Evolutionary conservation across 164 flowering plant species (phyloP).

Genomic region (Liquidambar formosana): DNA sequence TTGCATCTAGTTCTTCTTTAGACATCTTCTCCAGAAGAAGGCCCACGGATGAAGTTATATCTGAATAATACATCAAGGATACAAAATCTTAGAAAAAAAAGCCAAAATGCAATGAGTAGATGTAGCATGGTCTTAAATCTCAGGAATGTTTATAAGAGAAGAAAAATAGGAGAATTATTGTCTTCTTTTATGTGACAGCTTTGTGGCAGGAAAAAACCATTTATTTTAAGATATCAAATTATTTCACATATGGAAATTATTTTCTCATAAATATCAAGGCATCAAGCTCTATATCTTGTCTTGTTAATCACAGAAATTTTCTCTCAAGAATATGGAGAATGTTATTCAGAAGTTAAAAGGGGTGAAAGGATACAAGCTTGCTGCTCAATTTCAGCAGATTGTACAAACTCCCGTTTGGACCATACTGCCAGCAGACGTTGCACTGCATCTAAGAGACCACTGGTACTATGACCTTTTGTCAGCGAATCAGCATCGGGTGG

Average conservation of each 20-base stretch:
- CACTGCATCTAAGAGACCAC: slow-evolving; percentile 44
- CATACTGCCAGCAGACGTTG: slow-evolving; percentile 62
- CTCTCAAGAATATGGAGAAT: not conserved
- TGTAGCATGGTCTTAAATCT: not conserved
- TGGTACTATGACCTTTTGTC: slow-evolving; percentile 29
- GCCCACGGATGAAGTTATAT: slow-evolving; percentile 88
- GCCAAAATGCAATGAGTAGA: not conserved
- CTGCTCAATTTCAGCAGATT: slow-evolving; percentile 77
- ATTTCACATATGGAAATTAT: not conserved
- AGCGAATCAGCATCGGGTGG: slow-evolving; percentile 43
- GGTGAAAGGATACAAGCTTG: slow-evolving; percentile 89
- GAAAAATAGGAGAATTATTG: not conserved
- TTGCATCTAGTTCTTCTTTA: slow-evolving; percentile 74
- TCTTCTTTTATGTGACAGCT: not conserved
- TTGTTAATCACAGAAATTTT: not conserved
- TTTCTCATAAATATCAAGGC: not conserved
- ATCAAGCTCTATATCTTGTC: not conserved
- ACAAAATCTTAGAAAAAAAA: slow-evolving; percentile 10
- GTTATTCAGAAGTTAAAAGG: not conserved
- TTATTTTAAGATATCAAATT: not conserved
- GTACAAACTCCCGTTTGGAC: slow-evolving; percentile 86
- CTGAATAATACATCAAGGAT: slow-evolving; percentile 48
- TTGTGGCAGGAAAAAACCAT: not conserved
- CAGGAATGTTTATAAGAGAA: not conserved
- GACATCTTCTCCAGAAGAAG: slow-evolving; percentile 79